A percentile compares a stretch with the other conserved stretches of the same genome.
phyloP scores from a whole-genome alignment of 164 flowering plant species.

The Brasenia schreberi region DNA sequence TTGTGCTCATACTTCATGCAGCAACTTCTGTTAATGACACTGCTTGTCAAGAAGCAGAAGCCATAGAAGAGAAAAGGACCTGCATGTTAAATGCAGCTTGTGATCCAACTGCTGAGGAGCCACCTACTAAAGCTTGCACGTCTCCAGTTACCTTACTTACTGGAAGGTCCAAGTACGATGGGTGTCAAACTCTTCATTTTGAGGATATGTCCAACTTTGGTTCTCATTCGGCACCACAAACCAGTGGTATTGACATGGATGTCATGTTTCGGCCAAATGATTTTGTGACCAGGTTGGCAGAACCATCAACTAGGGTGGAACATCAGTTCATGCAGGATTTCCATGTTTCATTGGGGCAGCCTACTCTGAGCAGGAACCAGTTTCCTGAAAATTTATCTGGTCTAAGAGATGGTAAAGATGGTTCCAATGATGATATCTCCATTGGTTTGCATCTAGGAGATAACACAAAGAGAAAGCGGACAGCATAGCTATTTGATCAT shows the following conservation, averaged over 20 bases:
- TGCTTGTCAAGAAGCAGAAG: background rate
- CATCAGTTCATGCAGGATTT: constrained; percentile 3
- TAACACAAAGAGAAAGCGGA: background rate
- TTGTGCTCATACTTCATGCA: background rate
- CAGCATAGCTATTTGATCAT: background rate
- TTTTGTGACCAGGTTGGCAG: constrained; percentile 1
- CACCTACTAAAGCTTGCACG: background rate
- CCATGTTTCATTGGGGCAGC: constrained; percentile 2
- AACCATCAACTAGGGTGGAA: background rate
- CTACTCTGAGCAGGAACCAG: background rate
- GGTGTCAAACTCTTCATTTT: constrained; percentile 1
- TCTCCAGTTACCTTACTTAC: background rate
- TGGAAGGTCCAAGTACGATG: background rate
- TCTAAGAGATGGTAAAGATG: constrained; percentile 1
- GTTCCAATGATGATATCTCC: constrained; percentile 1
- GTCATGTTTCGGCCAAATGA: constrained; percentile 1
- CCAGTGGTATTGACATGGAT: constrained; percentile 2
- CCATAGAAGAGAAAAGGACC: background rate
- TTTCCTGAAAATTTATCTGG: constrained; percentile 1
- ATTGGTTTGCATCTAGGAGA: constrained; percentile 1
- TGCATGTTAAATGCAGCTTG: background rate
- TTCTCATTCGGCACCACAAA: background rate
- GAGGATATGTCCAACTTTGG: constrained; percentile 1
- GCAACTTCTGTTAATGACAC: background rate
- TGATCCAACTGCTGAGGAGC: background rate